Percentiles rank a stretch among this genome's conserved stretches.
Conservation (phyloP, 1,284 basidiomycete species). For the Gymnopus androsaceus region DNA sequence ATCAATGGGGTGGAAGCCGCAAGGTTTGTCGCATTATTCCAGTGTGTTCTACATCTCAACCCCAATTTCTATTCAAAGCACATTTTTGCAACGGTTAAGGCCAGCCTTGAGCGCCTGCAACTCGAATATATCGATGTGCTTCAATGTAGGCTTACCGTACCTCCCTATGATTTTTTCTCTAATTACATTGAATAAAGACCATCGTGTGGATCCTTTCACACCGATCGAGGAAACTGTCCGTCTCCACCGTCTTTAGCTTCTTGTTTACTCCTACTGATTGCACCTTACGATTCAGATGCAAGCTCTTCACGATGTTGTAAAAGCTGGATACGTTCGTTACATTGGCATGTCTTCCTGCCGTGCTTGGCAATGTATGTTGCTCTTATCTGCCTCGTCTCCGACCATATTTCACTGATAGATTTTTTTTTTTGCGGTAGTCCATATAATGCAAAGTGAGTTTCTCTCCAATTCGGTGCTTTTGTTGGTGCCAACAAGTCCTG, state of each 20-base stretch:
- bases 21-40: slow-evolving; percentile 36
- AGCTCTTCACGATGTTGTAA: slow-evolving; percentile 66
- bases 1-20: slow-evolving; percentile 55
- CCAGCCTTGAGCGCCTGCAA: slow-evolving; percentile 63
- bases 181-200: slow-evolving; percentile 34
- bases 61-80: slow-evolving; percentile 43
- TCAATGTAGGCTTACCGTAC: slow-evolving; percentile 5
- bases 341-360: slow-evolving; percentile 62
- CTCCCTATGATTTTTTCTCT: slow-evolving; percentile 2
- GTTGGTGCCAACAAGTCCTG: not conserved
- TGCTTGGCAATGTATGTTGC: slow-evolving; percentile 51
- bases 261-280: not conserved
- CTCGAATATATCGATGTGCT: slow-evolving; percentile 73
- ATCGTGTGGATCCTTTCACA: slow-evolving; percentile 58
- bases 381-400: too few relatives aligned
- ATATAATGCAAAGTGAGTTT: slow-evolving; percentile 48
- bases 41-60: not conserved
- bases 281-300: slow-evolving; percentile 52
- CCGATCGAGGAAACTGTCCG: slow-evolving; percentile 43
- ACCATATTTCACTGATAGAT: too few relatives aligned
- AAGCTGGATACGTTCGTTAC: slow-evolving; percentile 65
- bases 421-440: slow-evolving; percentile 31
- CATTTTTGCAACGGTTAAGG: slow-evolving; percentile 72
- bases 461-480: too few relatives aligned
- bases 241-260: not conserved